phyloP scores from a whole-genome alignment of 768 basidiomycete genomes.

The Naganishia friedmannii region DNA sequence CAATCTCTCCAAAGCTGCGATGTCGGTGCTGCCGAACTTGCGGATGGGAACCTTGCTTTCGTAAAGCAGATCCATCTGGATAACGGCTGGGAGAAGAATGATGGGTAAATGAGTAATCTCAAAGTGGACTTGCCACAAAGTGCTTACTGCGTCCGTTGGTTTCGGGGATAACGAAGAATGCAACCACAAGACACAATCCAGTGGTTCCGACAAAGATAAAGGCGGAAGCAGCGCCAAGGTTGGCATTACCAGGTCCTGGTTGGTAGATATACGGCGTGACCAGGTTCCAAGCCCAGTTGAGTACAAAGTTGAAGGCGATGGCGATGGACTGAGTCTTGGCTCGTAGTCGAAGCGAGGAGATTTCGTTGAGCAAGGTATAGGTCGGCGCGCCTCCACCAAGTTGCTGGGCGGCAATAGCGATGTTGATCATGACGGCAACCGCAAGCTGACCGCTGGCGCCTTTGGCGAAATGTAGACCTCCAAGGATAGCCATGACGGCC shows the following conservation, averaged over 20 bases:
- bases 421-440: constrained; percentile 28
- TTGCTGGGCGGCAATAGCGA: constrained; percentile 28
- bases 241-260: constrained; percentile 13
- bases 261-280: constrained; percentile 29
- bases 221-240: constrained; percentile 27
- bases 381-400: constrained; percentile 26
- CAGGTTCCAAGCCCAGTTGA: constrained; percentile 19
- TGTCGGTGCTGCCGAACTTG: constrained; percentile 20
- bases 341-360: constrained; percentile 29
- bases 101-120: background rate
- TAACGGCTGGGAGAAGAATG: constrained; percentile 9
- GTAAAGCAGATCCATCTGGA: constrained; percentile 29
- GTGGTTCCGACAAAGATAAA: constrained; percentile 31
- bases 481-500: constrained; percentile 13
- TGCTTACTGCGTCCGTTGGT: constrained; percentile 32
- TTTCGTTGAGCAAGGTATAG: constrained; percentile 27
- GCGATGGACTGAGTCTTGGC: constrained; percentile 31
- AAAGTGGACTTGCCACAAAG: background rate
- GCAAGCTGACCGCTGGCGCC: constrained; percentile 2
- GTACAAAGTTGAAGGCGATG: constrained; percentile 23
- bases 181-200: constrained; percentile 25
- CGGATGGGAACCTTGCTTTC: constrained; percentile 25
- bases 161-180: constrained; percentile 27
- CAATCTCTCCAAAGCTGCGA: constrained; percentile 15
- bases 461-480: constrained; percentile 22